Evolutionary conservation across 2,329 filamentous ascomycete species (phyloP), one percentile per base, ranked within the genome.

Genomic region (Cephalotrichum gorgonifer): DNA sequence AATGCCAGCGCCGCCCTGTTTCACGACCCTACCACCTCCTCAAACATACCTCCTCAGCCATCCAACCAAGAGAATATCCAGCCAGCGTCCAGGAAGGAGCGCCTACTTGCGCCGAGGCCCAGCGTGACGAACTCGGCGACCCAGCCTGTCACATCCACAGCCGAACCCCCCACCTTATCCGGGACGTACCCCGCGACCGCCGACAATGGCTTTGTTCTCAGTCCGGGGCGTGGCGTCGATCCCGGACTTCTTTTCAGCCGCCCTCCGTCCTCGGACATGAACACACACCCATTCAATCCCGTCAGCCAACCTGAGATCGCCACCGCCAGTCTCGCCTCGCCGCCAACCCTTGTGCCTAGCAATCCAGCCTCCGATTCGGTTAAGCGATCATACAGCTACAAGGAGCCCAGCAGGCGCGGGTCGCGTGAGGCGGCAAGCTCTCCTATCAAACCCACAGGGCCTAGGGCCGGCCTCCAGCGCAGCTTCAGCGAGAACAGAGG

Each of bases 241-340:
- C 79, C 79, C 2, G 79, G 76, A 7, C 64, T 83, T 15, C 62
- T 83, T 7, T 77, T 79, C 57, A 75, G 73, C 53, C 69, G 71
- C 72, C 75, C 52, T 23, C 68, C 68, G 12, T 73, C 73, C 20
- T 71, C 73, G 3, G 58, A 61, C 48, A 68, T 76, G 64, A 68
- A 73, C 38, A 52, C 66, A 23, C 69, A 33, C 14, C 23, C 47
- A 44, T 44, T 47, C 42, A 15, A 49, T 43, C 8, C 59, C 57
- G 27, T 54, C 57, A 31, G 33, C 25, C 48, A 30, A 9, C 42
- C 47, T 17, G 51, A 38, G 2, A 30, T 48, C 17, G 42, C 35
- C 15, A 30, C 22, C 4, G 23, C 39, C 6, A 30, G 20, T 11
- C 50, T 52, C 17, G 46, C 50, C 35, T 50, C 49, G 15, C 27